Evolutionary conservation across 176 grass and related monocot species (phyloP), one percentile per base, ranked within the genome.

Genomic region (Musa schizocarpa): DNA sequence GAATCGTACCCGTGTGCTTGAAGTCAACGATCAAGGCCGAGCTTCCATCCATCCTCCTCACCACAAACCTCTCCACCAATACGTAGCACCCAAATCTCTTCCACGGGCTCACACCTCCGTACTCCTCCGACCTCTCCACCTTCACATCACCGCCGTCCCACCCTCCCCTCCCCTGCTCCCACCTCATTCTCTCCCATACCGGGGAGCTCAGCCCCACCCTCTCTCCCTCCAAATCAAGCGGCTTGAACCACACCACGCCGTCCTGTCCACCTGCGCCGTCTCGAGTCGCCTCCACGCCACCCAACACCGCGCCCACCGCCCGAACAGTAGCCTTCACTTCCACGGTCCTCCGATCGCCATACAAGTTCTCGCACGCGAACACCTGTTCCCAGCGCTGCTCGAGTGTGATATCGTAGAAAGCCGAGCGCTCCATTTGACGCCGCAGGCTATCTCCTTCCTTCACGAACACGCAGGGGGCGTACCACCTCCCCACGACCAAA

Each of bases 31-130:
- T 67, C 59, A 88, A 63, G 13, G 27, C 76, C 26, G 82, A 26
- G 52, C 81, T 86, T 21, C 83, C 83, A 68, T 90, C 83, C 78
- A 76, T 73, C 83, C 85, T 84, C 81, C 78, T 90, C 8, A 90
- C 59, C 14, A 57, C 65, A 76, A 90, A 95, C 64, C 83, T 88
- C 76, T 90, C 88, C 61, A 95, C 88, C 68, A 95, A 89, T 21
- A 84, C 88, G 50, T 62, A 79, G 23, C 71, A 73, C 50, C 52
- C 2, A 26, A 73, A 73, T 22, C 25, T 73, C 51, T 53, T 73
- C 71, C 71, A 56, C 71, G 17, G 17, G 26, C 54, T 73, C 20
- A 25, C 49, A 2, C 65, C 34, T 43, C 34, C 70, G 14, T 66
- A 82, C 34, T 49, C 79, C 16, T 71, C 69, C 73, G 63, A 62